Conservation (phyloP, 2,329 filamentous ascomycete genomes). For the Sporothrix schenckii region DNA sequence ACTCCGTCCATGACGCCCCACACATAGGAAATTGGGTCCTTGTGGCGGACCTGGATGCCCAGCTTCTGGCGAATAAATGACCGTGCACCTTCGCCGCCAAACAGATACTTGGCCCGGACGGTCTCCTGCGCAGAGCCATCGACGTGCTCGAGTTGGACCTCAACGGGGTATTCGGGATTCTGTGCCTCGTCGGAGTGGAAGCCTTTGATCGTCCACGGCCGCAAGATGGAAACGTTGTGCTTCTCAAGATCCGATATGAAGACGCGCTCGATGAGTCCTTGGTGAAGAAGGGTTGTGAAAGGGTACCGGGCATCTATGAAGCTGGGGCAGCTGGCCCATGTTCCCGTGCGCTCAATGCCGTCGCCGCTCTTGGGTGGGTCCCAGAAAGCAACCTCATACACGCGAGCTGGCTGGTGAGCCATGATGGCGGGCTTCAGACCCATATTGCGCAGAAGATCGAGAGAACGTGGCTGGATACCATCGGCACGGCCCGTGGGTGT, state of each 20-base stretch:
- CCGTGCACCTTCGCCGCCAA: conserved; percentile 70
- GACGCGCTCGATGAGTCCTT: conserved; percentile 70
- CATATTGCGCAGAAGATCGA: conserved; percentile 87
- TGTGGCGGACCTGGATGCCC: conserved; percentile 70
- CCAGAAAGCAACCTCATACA: conserved; percentile 78
- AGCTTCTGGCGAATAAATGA: conserved; percentile 67
- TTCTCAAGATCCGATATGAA: conserved; percentile 68
- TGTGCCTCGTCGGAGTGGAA: conserved; percentile 62
- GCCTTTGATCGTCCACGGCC: conserved; percentile 65
- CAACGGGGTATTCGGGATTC: conserved; percentile 68
- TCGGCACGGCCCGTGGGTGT: conserved; percentile 85
- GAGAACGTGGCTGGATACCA: conserved; percentile 85
- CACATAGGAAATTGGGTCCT: conserved; percentile 70
- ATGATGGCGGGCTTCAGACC: conserved; percentile 86
- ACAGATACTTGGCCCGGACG: conserved; percentile 68
- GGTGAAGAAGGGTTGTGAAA: conserved; percentile 71
- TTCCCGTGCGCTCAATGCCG: conserved; percentile 67
- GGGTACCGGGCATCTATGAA: conserved; percentile 76
- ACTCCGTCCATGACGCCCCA: conserved; percentile 79
- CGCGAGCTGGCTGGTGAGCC: conserved; percentile 82
- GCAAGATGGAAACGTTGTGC: conserved; percentile 62
- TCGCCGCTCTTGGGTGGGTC: conserved; percentile 60
- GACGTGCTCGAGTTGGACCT: conserved; percentile 75
- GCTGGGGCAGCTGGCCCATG: conserved; percentile 84
- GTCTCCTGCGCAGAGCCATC: conserved; percentile 72